A percentile compares a stretch with the other conserved stretches of the same genome.
These are phyloP conservation scores for Myriosclerotinia duriaeana DNA, from an alignment of 2,329 filamentous ascomycete genomes.

Conservation along the genomic window DNA sequence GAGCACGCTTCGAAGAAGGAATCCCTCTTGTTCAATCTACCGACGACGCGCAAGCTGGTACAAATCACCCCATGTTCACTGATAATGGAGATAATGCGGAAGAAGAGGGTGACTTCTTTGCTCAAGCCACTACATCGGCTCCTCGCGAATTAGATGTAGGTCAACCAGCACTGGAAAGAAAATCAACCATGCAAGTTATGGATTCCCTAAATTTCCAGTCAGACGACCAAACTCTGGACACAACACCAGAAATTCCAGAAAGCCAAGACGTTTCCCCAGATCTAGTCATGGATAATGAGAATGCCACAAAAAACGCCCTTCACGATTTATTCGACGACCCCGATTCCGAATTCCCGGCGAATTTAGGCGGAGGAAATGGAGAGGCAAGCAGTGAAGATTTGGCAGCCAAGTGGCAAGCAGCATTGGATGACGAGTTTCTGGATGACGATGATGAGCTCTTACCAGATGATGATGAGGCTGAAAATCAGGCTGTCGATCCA, in stretches of 20 bases:
- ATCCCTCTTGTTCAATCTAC: constrained; percentile 57
- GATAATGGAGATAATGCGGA: constrained; percentile 37
- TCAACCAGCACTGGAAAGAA: constrained; percentile 55
- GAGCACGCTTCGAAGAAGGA: constrained; percentile 67
- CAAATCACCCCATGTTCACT: constrained; percentile 41
- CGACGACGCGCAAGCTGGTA: constrained; percentile 19
- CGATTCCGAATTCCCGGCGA: constrained; percentile 35
- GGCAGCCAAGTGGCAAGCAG: constrained; percentile 79
- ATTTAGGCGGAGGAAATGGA: constrained; percentile 35
- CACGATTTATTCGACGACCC: constrained; percentile 35
- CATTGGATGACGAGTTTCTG: constrained; percentile 69
- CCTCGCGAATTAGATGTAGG: constrained; percentile 27
- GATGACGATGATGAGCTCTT: constrained; percentile 59
- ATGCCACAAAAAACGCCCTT: constrained; percentile 29
- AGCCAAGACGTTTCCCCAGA: constrained; percentile 18
- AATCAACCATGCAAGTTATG: constrained; percentile 68
- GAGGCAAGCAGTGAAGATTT: constrained; percentile 55
- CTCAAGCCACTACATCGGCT: constrained; percentile 38
- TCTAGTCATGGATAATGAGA: neutral
- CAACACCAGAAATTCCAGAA: constrained; percentile 28
- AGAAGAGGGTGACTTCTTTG: constrained; percentile 60
- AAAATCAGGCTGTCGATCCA: constrained; percentile 56
- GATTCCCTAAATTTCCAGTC: constrained; percentile 47
- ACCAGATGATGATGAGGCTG: constrained; percentile 51
- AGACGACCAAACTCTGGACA: constrained; percentile 24